These are phyloP conservation scores for Bruguiera hainesii DNA, from an alignment of 441 rosid genomes.

Conservation along the genomic window DNA sequence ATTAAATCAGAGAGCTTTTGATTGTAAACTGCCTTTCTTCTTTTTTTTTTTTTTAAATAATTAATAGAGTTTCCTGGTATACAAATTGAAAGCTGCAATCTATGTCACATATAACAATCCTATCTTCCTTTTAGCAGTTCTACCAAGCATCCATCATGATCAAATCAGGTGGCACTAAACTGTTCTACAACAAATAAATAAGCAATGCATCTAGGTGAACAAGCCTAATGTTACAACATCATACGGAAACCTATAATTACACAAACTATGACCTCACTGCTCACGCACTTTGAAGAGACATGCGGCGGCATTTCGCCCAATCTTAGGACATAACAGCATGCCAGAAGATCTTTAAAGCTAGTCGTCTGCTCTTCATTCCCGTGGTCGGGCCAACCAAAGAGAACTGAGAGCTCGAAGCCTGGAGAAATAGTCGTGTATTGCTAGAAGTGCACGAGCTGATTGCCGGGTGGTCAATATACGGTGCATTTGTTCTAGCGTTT, in stretches of 20 bases:
- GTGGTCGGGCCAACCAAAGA: slow-evolving; percentile 70
- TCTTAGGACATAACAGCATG: background rate
- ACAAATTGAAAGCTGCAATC: slow-evolving; percentile 15
- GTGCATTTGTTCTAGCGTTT: slow-evolving; percentile 69
- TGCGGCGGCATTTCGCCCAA: background rate
- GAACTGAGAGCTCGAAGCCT: slow-evolving; percentile 71
- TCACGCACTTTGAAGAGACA: background rate
- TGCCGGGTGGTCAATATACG: slow-evolving; percentile 61
- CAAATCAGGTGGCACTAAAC: slow-evolving; percentile 15
- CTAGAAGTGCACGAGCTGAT: slow-evolving; percentile 68
- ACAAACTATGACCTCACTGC: slow-evolving; percentile 9
- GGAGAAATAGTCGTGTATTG: slow-evolving; percentile 55
- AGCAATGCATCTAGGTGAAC: slow-evolving; percentile 19
- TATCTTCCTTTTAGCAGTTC: slow-evolving; percentile 15
- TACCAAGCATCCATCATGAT: slow-evolving; percentile 19
- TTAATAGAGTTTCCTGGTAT: slow-evolving; percentile 1
- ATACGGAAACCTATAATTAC: slow-evolving; percentile 23
- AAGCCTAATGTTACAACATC: slow-evolving; percentile 19
- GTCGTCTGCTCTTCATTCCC: slow-evolving; percentile 34
- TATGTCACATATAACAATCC: slow-evolving; percentile 28
- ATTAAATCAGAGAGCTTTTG: too few relatives aligned
- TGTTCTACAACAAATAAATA: slow-evolving; percentile 22
- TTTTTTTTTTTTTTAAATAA: too few relatives aligned
- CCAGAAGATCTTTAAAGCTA: background rate
- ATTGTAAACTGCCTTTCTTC: too few relatives aligned